A percentile compares a stretch with the other conserved stretches of the same genome.
Conservation (phyloP, 2,329 filamentous ascomycete species). For the Coleophoma crateriformis region DNA sequence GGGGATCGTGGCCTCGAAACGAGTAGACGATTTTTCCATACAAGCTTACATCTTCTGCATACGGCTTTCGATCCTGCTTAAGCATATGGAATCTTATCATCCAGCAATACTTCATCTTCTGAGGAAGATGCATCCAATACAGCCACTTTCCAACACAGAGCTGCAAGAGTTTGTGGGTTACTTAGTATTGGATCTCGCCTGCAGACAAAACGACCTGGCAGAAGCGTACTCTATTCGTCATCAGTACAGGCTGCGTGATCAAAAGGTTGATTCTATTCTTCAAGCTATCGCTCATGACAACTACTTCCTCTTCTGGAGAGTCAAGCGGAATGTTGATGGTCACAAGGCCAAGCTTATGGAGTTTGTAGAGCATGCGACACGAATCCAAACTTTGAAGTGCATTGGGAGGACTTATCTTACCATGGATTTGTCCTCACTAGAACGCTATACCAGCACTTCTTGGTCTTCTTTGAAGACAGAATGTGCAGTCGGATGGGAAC, state of each 20-base stretch:
- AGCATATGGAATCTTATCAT: slow-evolving; percentile 83
- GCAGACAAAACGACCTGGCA: slow-evolving; percentile 69
- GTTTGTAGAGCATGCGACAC: slow-evolving; percentile 70
- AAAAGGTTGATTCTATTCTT: slow-evolving; percentile 65
- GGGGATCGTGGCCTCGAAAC: slow-evolving; percentile 73
- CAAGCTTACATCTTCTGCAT: slow-evolving; percentile 90
- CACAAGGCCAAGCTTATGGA: slow-evolving; percentile 76
- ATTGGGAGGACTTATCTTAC: slow-evolving; percentile 76
- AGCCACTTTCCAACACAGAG: slow-evolving; percentile 66
- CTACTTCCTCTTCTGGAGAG: slow-evolving; percentile 71
- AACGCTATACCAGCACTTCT: slow-evolving; percentile 58
- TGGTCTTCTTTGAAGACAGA: slow-evolving; percentile 67
- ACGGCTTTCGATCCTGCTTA: slow-evolving; percentile 72
- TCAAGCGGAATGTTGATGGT: slow-evolving; percentile 69
- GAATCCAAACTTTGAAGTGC: slow-evolving; percentile 77
- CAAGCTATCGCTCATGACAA: slow-evolving; percentile 72
- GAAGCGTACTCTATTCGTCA: slow-evolving; percentile 66
- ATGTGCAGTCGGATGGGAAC: slow-evolving; percentile 80
- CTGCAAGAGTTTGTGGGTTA: slow-evolving; percentile 76
- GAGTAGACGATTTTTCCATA: slow-evolving; percentile 76
- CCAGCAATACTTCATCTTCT: slow-evolving; percentile 80
- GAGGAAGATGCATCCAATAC: slow-evolving; percentile 59
- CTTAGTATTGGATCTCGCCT: slow-evolving; percentile 81
- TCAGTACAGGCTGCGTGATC: slow-evolving; percentile 56
- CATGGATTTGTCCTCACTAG: slow-evolving; percentile 64